Evolutionary conservation across 768 basidiomycete species (phyloP).

Genomic region (Daedaleopsis sinensis): DNA sequence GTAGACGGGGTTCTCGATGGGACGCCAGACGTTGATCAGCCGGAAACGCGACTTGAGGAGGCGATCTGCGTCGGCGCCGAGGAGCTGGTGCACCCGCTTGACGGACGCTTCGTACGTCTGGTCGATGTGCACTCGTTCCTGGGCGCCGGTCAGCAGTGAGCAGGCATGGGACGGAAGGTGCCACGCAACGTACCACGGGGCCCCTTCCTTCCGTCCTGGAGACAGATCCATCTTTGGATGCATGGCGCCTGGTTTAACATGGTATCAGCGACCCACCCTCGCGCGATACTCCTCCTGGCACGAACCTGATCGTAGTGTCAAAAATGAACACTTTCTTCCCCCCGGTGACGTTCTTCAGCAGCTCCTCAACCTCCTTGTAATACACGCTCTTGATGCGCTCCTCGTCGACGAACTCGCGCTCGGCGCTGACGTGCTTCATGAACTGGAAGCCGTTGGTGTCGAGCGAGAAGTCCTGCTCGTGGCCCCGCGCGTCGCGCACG

Average conservation of each 20-base stretch:
- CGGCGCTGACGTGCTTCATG: slow-evolving; percentile 34
- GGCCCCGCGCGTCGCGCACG: slow-evolving; percentile 36
- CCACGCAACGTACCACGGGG: slow-evolving; percentile 36
- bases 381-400: slow-evolving; percentile 40
- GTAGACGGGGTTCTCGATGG: slow-evolving; percentile 41
- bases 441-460: slow-evolving; percentile 51
- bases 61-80: slow-evolving; percentile 43
- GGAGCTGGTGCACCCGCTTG: slow-evolving; percentile 42
- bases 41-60: slow-evolving; percentile 44
- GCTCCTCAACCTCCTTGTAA: slow-evolving; percentile 45
- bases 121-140: slow-evolving; percentile 49
- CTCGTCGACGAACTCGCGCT: slow-evolving; percentile 45
- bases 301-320: slow-evolving; percentile 47
- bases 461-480: slow-evolving; percentile 32
- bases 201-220: slow-evolving; percentile 21
- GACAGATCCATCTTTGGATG: slow-evolving; percentile 16
- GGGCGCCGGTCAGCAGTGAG: neutral
- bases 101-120: slow-evolving; percentile 43
- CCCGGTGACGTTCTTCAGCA: slow-evolving; percentile 43
- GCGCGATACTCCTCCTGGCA: neutral
- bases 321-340: slow-evolving; percentile 46
- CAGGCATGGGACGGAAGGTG: slow-evolving; percentile 4
- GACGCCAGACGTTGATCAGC: slow-evolving; percentile 53
- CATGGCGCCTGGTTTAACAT: slow-evolving; percentile 13
- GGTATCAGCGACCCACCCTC: neutral